A percentile compares a stretch with the other conserved stretches of the same genome.
These are phyloP conservation scores for Gossypium trilobum DNA, from an alignment of 441 rosid genomes.

Conservation along the genomic window DNA sequence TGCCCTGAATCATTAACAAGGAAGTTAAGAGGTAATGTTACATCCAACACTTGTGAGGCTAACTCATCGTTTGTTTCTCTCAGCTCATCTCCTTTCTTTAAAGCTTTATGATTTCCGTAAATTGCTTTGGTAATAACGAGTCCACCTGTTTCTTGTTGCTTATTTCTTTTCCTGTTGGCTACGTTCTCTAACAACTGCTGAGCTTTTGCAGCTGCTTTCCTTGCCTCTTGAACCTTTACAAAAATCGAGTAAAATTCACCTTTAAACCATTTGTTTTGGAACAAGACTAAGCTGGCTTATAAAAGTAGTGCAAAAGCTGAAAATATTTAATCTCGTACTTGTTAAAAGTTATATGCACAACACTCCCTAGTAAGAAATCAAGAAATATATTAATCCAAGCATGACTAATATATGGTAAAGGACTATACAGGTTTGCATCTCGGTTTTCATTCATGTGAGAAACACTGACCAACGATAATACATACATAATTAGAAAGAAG, in stretches of 20 bases:
- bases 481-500: background rate
- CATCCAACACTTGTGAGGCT: slow-evolving; percentile 59
- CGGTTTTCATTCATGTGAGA: background rate
- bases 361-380: background rate
- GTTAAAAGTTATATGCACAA: background rate
- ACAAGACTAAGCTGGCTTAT: background rate
- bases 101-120: slow-evolving; percentile 64
- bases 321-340: background rate
- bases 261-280: background rate
- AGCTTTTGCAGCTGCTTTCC: slow-evolving; percentile 65
- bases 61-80: slow-evolving; percentile 28
- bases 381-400: background rate
- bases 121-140: slow-evolving; percentile 64
- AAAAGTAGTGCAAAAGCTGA: background rate
- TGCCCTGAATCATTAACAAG: slow-evolving; percentile 77
- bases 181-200: slow-evolving; percentile 73
- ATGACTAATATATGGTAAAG: too few species aligned
- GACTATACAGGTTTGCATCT: background rate
- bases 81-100: slow-evolving; percentile 37
- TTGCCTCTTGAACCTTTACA: slow-evolving; percentile 68
- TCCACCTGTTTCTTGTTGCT: slow-evolving; percentile 64
- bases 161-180: slow-evolving; percentile 68
- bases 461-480: background rate
- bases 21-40: slow-evolving; percentile 83
- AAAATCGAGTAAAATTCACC: background rate